Evolutionary conservation across 306 rosid genomes (phyloP), one percentile per base, ranked within the genome.

Genomic region (Argentina anserina): DNA sequence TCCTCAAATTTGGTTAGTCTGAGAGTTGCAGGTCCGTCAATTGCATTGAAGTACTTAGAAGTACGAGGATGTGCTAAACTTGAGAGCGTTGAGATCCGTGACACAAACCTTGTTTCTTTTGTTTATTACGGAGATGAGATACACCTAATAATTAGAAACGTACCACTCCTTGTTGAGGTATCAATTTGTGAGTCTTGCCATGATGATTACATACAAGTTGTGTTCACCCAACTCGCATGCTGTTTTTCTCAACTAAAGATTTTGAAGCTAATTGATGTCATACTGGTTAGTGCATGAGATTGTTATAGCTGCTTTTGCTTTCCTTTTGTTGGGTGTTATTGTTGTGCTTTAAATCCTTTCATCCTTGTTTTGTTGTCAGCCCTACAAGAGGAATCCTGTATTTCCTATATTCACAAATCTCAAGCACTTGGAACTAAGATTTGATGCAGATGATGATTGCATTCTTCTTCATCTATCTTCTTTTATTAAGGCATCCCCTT

Each of bases 401-500:
- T 55, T 56, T 29, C 75, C 75, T 40, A 9, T 17, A 10, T 40
- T 71, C 46, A 40, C 28, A 71, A 71, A 56, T 39, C 53, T 71
- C 40, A 71, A 71, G 67, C 75, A 71, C 41, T 56, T 71, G 67
- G 55, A 71, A 37, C 31, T 71, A 58, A 39, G 11, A 39, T 25
- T 25, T 59, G 55, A 71, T 25, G 53, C 21, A 49, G 23, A 3
- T 39, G 52, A 56, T 28, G 8, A n/a, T 9, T 8, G 41, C 65
- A 58, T 71, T 60, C 53, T 58, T 71, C 67, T 6, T 17, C 75
- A 56, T 1, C 41, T 71, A 28, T 18, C 53, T 2, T 71, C 75
- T 39, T 55, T 71, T 41, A 56, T 71, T 28, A 71, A 55, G 52
- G 67, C 75, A 40, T 71, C 65, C 33, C 75, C 75, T 28, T 71